Evolutionary conservation across 495 filamentous ascomycete species (phyloP), one percentile per base, ranked within the genome.

Genomic region (Penicillium ochrochloron): DNA sequence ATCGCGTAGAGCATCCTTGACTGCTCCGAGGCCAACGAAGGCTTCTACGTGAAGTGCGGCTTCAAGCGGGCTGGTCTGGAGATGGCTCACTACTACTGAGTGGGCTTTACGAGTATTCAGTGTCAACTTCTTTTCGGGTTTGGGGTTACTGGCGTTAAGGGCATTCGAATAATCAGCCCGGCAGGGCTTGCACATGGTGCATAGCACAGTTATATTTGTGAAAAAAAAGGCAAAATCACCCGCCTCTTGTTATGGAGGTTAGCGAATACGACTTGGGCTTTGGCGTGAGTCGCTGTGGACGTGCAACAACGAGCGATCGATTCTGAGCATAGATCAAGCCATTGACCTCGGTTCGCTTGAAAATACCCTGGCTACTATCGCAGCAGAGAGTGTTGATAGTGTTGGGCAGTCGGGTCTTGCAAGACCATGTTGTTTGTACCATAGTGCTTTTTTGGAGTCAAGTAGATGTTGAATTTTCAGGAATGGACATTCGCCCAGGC

Each of bases 31-130:
- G 79, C 90, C 67, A 99, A 99, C 76, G 93, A 97, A 79, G 95
- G 93, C 17, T 99, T 99, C 82, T 99, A 99, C 76, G 86, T 97
- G 68, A 99, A 99, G 85, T 99, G 95, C 75, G 96, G 94, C 48
- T 98, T 96, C 77, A 91, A 92, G 78, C 82, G 93, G 52, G 96
- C 93, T 27, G 95, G 95, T 10, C 77, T 97, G 57, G 92, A 99
- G 78, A 99, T 99, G 95, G 95, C 93, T 48, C 93, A 97, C 78
- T 97, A 97, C 75, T 93, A 94, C 76, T 90, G 88, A 74, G 54
- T 46, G 34, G 14, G 12, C 21, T 54, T 54, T 10, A 55, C 48
- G 29, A 37, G 37, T 57, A 23, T 60, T 63, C 19, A 35, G 53
- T 57, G 31, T 21, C 33, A 33, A 52, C 57, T 63, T 29, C 29